Evolutionary conservation across 768 basidiomycete species (phyloP).

Genomic region (Tylopilus subfusipes): DNA sequence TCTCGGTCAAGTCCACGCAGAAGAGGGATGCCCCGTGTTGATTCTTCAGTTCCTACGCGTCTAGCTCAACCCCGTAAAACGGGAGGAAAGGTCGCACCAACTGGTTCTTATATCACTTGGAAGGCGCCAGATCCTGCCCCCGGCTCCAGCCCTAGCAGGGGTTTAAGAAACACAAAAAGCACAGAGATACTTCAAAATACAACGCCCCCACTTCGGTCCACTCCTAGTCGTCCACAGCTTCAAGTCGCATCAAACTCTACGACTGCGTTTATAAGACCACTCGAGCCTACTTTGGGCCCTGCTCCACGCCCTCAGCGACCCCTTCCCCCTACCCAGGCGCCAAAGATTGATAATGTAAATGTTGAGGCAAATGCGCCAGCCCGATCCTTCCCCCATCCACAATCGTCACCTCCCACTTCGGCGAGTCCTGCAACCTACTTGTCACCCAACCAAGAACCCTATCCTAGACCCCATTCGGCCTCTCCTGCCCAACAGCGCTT

Average conservation of each 20-base stretch:
- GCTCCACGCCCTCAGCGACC: conserved; percentile 26
- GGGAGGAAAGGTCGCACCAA: conserved; percentile 28
- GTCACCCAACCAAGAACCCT: conserved; percentile 54
- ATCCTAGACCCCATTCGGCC: conserved; percentile 62
- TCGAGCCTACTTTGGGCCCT: conserved; percentile 17
- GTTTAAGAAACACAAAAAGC: conserved; percentile 28
- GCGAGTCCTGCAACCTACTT: conserved; percentile 28
- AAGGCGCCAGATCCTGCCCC: conserved; percentile 33
- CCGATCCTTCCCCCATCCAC: conserved; percentile 24
- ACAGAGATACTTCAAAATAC: conserved; percentile 27
- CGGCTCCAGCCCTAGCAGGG: conserved; percentile 32
- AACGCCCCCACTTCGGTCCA: conserved; percentile 24
- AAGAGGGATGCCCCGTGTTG: conserved; percentile 21
- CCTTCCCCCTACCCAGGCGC: conserved; percentile 29
- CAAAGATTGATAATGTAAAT: conserved; percentile 16
- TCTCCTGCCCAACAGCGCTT: conserved; percentile 34
- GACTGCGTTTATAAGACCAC: conserved; percentile 10
- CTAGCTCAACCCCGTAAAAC: conserved; percentile 11
- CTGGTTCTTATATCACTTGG: conserved; percentile 18
- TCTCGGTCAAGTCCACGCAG: conserved; percentile 19
- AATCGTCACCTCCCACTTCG: conserved; percentile 21
- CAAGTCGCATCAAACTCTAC: conserved; percentile 19
- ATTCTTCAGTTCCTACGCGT: conserved; percentile 20
- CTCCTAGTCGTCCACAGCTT: conserved; percentile 31
- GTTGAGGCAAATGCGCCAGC: conserved; percentile 16